These are phyloP conservation scores for Yamadazyma epiphylla DNA, from an alignment of 1,139 yeast species.

Conservation along the genomic window DNA sequence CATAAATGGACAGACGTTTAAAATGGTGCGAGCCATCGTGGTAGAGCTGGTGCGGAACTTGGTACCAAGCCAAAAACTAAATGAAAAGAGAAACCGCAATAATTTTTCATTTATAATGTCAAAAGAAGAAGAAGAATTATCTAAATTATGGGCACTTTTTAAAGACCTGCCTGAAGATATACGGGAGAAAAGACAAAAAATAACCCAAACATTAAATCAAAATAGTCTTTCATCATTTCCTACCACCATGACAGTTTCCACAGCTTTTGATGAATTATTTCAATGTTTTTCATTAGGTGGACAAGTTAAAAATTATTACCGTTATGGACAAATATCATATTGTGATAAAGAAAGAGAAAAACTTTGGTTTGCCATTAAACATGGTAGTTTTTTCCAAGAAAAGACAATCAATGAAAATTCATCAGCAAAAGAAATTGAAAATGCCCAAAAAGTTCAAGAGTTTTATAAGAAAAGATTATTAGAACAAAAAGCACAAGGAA, in stretches of 20 bases:
- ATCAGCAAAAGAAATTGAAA: constrained; percentile 40
- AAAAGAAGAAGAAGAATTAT: constrained; percentile 24
- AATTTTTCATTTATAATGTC: no score
- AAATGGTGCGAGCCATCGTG: no score
- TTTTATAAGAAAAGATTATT: constrained; percentile 65
- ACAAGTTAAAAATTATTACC: constrained; percentile 73
- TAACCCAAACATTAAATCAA: constrained; percentile 24
- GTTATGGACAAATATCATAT: constrained; percentile 72
- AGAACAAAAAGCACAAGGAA: constrained; percentile 60
- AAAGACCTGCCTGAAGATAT: constrained; percentile 33
- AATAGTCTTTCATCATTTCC: constrained; percentile 33
- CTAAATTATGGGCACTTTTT: constrained; percentile 32
- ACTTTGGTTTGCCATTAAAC: constrained; percentile 73
- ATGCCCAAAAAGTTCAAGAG: constrained; percentile 55
- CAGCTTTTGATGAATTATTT: constrained; percentile 82
- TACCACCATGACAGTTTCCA: constrained; percentile 41
- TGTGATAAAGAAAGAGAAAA: constrained; percentile 72
- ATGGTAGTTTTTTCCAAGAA: constrained; percentile 34
- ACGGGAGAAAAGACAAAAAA: constrained; percentile 27
- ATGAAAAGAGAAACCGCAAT: neutral
- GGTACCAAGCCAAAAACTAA: no score
- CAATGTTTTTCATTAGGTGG: constrained; percentile 90
- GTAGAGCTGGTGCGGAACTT: no score
- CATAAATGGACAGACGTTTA: no score
- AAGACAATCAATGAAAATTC: constrained; percentile 32